Evolutionary conservation across 352 stramenopile species (phyloP).

Genomic region (Globisporangium irregulare): DNA sequence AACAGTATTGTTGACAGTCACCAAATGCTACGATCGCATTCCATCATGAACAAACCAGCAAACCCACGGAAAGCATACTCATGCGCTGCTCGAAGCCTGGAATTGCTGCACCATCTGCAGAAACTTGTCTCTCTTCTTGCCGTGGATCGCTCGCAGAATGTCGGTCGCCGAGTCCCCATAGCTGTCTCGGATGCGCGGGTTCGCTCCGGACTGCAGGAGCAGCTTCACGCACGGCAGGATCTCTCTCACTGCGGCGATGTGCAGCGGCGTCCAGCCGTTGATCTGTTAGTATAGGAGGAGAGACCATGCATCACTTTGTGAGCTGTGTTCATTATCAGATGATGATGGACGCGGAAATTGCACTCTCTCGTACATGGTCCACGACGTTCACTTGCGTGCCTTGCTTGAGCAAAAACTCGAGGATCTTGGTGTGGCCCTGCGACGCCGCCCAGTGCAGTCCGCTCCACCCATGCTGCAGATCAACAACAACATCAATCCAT

Average conservation of each 20-base stretch:
- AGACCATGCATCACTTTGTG: background rate
- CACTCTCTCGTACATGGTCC: slow-evolving; percentile 37
- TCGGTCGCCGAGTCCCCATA: slow-evolving; percentile 57
- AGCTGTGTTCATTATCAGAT: background rate
- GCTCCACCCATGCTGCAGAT: slow-evolving; percentile 68
- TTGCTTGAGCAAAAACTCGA: slow-evolving; percentile 43
- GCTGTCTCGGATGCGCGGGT: slow-evolving; percentile 34
- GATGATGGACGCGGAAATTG: background rate
- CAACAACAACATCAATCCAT: background rate
- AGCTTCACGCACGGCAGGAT: slow-evolving; percentile 39
- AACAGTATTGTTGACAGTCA: background rate
- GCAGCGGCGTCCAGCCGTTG: slow-evolving; percentile 66
- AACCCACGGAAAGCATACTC: background rate
- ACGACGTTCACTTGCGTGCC: slow-evolving; percentile 48
- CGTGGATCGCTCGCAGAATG: slow-evolving; percentile 31
- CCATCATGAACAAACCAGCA: slow-evolving; percentile 1
- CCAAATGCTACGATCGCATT: background rate
- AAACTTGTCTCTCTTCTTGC: slow-evolving; percentile 42
- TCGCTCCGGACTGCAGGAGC: slow-evolving; percentile 42
- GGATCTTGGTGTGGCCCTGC: slow-evolving; percentile 51
- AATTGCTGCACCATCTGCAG: slow-evolving; percentile 39
- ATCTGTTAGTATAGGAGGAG: slow-evolving; percentile 21
- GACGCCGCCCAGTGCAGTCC: slow-evolving; percentile 76
- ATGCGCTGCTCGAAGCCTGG: slow-evolving; percentile 9
- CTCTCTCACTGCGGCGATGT: slow-evolving; percentile 59